Evolutionary conservation across 1,139 yeast genomes (phyloP).

Genomic region (Candida dubliniensis): DNA sequence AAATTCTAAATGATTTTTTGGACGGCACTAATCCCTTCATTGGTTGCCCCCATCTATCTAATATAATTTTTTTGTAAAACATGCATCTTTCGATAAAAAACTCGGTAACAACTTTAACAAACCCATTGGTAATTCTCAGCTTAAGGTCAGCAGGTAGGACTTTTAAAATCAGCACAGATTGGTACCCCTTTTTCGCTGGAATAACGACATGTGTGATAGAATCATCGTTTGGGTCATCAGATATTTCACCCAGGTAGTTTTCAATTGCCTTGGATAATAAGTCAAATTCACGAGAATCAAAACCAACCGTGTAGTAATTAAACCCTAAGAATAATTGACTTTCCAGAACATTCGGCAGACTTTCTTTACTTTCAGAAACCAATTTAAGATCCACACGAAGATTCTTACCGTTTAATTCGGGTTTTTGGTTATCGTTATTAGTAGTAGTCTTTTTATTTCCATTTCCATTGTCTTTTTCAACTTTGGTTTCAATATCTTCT

Average conservation of each 20-base stretch:
- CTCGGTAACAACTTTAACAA: slow-evolving; percentile 57
- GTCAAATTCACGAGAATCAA: slow-evolving; percentile 29
- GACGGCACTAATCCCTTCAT: slow-evolving; percentile 40
- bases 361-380: background rate
- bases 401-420: no score
- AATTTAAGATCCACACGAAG: background rate
- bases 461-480: background rate
- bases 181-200: slow-evolving; percentile 38
- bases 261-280: slow-evolving; percentile 39
- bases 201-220: slow-evolving; percentile 40
- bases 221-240: slow-evolving; percentile 20
- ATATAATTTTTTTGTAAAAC: slow-evolving; percentile 52
- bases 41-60: slow-evolving; percentile 78
- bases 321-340: slow-evolving; percentile 33
- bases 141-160: slow-evolving; percentile 25
- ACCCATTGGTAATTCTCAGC: slow-evolving; percentile 23
- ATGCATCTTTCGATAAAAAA: slow-evolving; percentile 85
- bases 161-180: slow-evolving; percentile 25
- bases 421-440: no score
- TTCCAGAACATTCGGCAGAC: slow-evolving; percentile 1
- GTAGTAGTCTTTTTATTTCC: no score
- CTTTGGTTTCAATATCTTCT: background rate
- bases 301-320: slow-evolving; percentile 40
- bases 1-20: slow-evolving; percentile 45
- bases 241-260: slow-evolving; percentile 43